A percentile compares a stretch with the other conserved stretches of the same genome.
phyloP scores from a whole-genome alignment of 495 filamentous ascomycete species.

The Trichoderma orchidacearum region DNA sequence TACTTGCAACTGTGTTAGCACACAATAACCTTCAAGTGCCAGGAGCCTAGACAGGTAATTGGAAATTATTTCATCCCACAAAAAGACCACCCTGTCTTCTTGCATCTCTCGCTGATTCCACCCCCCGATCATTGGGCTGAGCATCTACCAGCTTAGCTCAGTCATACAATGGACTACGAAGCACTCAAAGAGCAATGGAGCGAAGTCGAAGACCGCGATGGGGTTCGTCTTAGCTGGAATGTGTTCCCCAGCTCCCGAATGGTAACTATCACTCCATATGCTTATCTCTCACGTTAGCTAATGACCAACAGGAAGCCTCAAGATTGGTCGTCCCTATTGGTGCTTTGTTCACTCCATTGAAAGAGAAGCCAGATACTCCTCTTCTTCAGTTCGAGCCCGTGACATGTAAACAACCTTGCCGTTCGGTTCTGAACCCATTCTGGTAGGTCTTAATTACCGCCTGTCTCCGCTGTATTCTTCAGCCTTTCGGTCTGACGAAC shows the following conservation, averaged over 20 bases:
- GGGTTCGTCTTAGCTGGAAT: conserved; percentile 96
- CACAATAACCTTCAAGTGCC: too few relatives aligned
- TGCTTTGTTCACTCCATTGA: conserved; percentile 90
- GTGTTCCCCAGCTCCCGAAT: conserved; percentile 98
- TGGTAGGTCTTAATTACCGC: conserved; percentile 43
- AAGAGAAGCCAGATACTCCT: conserved; percentile 84
- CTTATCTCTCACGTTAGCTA: not conserved
- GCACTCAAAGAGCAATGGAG: conserved; percentile 91
- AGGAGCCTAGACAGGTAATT: too few relatives aligned
- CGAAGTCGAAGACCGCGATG: conserved; percentile 93
- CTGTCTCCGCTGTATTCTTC: not conserved
- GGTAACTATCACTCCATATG: conserved; percentile 34
- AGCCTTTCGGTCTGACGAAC: not conserved
- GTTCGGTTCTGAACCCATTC: conserved; percentile 93
- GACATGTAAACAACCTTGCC: conserved; percentile 90
- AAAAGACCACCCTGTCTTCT: not conserved
- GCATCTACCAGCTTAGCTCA: not conserved
- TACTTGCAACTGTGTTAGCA: too few relatives aligned
- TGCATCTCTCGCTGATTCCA: not conserved
- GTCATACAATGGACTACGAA: conserved; percentile 38
- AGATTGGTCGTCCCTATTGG: conserved; percentile 94
- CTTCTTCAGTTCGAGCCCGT: conserved; percentile 94
- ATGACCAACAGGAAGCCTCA: conserved; percentile 66
- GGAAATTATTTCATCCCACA: not conserved
- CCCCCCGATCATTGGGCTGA: not conserved